A percentile compares a stretch with the other conserved stretches of the same genome.
Evolutionary conservation across 2,329 filamentous ascomycete genomes (phyloP).

Genomic region (Aspergillus fumigatus): DNA sequence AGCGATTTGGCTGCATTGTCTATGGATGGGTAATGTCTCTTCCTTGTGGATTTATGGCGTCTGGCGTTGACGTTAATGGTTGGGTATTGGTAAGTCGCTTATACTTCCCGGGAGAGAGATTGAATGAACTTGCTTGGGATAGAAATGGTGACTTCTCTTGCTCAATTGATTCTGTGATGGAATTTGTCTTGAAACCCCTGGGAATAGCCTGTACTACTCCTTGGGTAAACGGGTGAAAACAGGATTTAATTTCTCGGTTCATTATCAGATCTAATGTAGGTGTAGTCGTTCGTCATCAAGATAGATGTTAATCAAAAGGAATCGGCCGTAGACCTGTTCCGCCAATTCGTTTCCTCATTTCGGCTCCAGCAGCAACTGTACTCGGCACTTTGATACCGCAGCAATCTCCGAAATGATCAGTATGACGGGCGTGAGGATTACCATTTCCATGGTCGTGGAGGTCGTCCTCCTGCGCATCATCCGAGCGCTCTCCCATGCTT

Average conservation of each 20-base stretch:
- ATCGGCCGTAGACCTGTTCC: constrained; percentile 60
- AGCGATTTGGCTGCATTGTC: background rate
- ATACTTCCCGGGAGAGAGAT: background rate
- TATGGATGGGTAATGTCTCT: background rate
- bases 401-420: constrained; percentile 79
- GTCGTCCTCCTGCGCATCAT: constrained; percentile 50
- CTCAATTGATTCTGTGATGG: background rate
- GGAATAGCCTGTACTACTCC: background rate
- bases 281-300: background rate
- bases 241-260: background rate
- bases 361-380: constrained; percentile 82
- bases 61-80: background rate
- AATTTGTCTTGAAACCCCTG: background rate
- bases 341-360: constrained; percentile 70
- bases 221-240: background rate
- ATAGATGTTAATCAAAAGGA: constrained; percentile 40
- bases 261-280: background rate
- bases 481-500: constrained; percentile 61
- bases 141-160: background rate
- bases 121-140: background rate
- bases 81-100: background rate
- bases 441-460: constrained; percentile 60
- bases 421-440: constrained; percentile 59
- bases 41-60: background rate
- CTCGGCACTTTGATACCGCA: constrained; percentile 97